Conservation (phyloP, 140 eudicot species). For the Anethum foeniculum region DNA sequence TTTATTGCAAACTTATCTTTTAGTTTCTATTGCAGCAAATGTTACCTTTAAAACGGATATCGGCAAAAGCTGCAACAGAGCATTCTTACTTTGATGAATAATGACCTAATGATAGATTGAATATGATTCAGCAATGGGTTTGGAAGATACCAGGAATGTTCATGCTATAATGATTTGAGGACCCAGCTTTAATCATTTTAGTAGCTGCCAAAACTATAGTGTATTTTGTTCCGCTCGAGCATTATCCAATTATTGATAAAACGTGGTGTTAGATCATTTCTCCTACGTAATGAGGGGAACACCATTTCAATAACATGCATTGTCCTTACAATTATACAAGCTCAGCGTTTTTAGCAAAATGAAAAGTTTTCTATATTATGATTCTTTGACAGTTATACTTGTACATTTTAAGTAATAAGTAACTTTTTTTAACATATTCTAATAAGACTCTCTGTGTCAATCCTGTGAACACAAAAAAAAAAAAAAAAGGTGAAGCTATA, state of each 20-base stretch:
- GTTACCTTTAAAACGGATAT: constrained; percentile 45
- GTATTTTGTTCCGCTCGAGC: neutral
- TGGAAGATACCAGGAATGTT: neutral
- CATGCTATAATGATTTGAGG: neutral
- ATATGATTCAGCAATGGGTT: constrained; percentile 15
- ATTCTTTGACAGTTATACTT: neutral
- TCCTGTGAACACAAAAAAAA: too few relatives aligned
- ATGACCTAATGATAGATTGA: constrained; percentile 54
- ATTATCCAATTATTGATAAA: neutral
- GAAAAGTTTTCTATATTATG: neutral
- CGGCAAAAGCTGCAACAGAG: constrained; percentile 30
- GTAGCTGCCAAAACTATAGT: neutral
- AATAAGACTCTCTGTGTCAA: too few relatives aligned
- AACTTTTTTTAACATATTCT: too few relatives aligned
- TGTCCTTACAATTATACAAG: neutral
- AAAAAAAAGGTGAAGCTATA: neutral
- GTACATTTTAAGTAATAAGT: too few relatives aligned
- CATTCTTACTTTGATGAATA: constrained; percentile 51
- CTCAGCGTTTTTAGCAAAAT: neutral
- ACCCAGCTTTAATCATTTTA: neutral
- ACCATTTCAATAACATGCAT: neutral
- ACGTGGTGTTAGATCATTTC: neutral
- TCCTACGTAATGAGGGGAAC: neutral
- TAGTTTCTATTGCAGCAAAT: neutral
- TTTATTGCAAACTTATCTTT: neutral